These are phyloP conservation scores for Globisporangium perplexum DNA, from an alignment of 352 stramenopile genomes.

Conservation along the genomic window DNA sequence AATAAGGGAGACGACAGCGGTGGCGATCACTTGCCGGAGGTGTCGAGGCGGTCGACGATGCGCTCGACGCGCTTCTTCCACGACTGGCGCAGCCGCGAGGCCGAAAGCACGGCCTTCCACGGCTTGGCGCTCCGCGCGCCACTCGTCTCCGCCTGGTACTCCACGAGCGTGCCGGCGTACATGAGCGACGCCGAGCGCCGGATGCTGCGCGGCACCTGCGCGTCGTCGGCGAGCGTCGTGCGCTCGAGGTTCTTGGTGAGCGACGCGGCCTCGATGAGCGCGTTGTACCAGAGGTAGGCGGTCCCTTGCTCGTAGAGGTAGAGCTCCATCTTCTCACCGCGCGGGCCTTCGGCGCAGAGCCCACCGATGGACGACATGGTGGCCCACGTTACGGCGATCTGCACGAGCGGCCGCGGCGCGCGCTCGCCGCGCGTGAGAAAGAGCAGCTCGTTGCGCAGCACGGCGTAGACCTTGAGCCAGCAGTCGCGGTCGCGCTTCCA, in stretches of 20 bases:
- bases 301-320: slow-evolving; percentile 60
- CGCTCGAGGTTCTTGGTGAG: slow-evolving; percentile 44
- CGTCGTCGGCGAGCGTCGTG: slow-evolving; percentile 20
- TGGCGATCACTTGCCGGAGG: slow-evolving; percentile 9
- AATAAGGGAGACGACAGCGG: neutral
- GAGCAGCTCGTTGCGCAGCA: slow-evolving; percentile 60
- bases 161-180: slow-evolving; percentile 63
- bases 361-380: slow-evolving; percentile 38
- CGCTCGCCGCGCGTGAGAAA: slow-evolving; percentile 52
- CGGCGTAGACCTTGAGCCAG: slow-evolving; percentile 76
- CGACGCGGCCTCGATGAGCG: slow-evolving; percentile 51
- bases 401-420: slow-evolving; percentile 38
- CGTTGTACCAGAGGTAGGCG: slow-evolving; percentile 52
- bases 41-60: slow-evolving; percentile 54
- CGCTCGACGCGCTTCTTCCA: slow-evolving; percentile 52
- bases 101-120: slow-evolving; percentile 40
- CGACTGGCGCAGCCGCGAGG: slow-evolving; percentile 26
- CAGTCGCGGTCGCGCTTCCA: slow-evolving; percentile 55
- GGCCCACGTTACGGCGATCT: slow-evolving; percentile 59
- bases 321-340: slow-evolving; percentile 69
- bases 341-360: slow-evolving; percentile 40
- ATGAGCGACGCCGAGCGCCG: slow-evolving; percentile 11
- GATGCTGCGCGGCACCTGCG: slow-evolving; percentile 13
- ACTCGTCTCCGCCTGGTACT: slow-evolving; percentile 51
- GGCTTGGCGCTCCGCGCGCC: slow-evolving; percentile 20